Evolutionary conservation across 1,139 yeast species (phyloP), one percentile per base, ranked within the genome.

Genomic region (Candida pseudoviswanathii): DNA sequence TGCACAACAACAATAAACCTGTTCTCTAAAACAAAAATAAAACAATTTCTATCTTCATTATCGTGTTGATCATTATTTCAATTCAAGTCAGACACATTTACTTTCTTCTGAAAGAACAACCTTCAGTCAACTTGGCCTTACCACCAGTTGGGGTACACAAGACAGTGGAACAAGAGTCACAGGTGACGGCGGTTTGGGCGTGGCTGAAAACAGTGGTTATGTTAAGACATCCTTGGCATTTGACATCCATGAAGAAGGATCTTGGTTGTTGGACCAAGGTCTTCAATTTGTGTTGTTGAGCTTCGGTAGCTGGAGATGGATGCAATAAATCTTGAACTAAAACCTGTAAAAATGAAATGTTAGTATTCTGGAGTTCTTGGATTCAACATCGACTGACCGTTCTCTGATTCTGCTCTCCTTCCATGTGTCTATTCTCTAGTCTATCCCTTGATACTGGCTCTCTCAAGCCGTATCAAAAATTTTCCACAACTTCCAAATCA

Each of bases 71-170:
- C 7, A 36, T 10, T 34, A 5, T 34, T 16, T 16, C n/a, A 16
- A 3, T 7, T 11, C 21, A 21, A 5, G 25, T 24, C 7, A 31
- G 31, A 41, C 25, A 16, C 24, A 48, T 56, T 85, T 90, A 94
- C 88, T 94, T 92, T 82, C 89, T 89, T 86, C 99, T 91, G 96
- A 90, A 94, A 70, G 99, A 94, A 72, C 94, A 87, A 73, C 98
- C 99, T 83, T 94, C 98, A 66, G 97, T 89, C 77, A 94, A 86
- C 81, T 89, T 90, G 71, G 98, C 97, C 85, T 94, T 94, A 84
- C 99, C 99, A 84, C 99, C 99, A 62, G 98, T 89, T 73, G 99
- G 99, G 73, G 95, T 89, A 81, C 97, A 91, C 72, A 94, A 88
- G 62, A 94, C 97, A 63, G 96, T 91, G 67, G 97, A 87, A 81